A percentile compares a stretch with the other conserved stretches of the same genome.
Conservation (phyloP, 257 asterid genomes). For the Salvia hispanica region DNA sequence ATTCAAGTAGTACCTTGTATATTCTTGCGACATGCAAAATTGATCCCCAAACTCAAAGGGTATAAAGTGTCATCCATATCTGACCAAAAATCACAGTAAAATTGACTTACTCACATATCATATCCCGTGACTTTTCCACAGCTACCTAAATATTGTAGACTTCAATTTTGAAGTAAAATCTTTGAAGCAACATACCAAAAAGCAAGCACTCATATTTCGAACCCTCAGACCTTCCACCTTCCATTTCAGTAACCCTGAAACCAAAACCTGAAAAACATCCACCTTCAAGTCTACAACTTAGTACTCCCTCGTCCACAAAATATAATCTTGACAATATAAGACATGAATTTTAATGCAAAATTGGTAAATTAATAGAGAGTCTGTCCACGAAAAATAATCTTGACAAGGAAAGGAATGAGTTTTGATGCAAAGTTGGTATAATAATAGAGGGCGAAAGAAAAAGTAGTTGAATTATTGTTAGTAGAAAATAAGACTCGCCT, state of each 20-base stretch:
- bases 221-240: conserved; percentile 43
- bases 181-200: conserved; percentile 52
- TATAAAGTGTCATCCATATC: conserved; percentile 94
- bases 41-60: conserved; percentile 81
- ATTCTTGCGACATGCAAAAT: conserved; percentile 76
- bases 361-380: too few species aligned
- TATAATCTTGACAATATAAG: too few species aligned
- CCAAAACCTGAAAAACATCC: conserved; percentile 15
- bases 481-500: too few species aligned
- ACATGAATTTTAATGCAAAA: too few species aligned
- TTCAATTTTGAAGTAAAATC: background rate
- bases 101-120: background rate
- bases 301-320: background rate
- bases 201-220: conserved; percentile 62
- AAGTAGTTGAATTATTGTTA: too few species aligned
- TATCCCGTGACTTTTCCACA: background rate
- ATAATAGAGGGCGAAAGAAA: too few species aligned
- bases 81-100: conserved; percentile 15
- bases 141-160: background rate
- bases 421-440: too few species aligned
- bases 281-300: conserved; percentile 9
- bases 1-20: conserved; percentile 63
- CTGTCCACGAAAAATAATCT: too few species aligned
- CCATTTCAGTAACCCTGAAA: conserved; percentile 46
- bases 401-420: too few species aligned